phyloP scores from a whole-genome alignment of 2,329 filamentous ascomycete species.

The Dactylonectria estremocensis region DNA sequence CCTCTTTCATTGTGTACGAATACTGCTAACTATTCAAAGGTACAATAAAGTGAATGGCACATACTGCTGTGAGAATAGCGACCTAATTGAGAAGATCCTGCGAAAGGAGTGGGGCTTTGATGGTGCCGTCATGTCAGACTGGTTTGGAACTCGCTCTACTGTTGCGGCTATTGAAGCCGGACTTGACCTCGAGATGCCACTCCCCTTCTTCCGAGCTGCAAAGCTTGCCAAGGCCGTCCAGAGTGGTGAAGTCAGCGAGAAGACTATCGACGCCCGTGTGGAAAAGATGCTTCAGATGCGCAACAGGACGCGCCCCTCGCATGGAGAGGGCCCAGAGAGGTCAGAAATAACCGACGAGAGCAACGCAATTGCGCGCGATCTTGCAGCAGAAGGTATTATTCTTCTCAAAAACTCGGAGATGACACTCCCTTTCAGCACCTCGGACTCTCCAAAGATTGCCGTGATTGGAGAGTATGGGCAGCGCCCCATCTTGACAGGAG shows the following conservation, averaged over 20 bases:
- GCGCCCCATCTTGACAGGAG: constrained; percentile 30
- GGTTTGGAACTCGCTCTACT: constrained; percentile 38
- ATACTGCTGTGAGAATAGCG: constrained; percentile 25
- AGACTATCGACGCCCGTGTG: constrained; percentile 11
- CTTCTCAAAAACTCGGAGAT: constrained; percentile 34
- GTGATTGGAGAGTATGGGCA: constrained; percentile 33
- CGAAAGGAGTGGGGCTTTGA: constrained; percentile 35
- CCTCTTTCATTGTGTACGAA: too few relatives aligned
- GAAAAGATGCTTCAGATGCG: constrained; percentile 27
- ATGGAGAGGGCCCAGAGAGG: constrained; percentile 12
- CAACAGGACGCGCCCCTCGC: constrained; percentile 17
- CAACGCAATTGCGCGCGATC: constrained; percentile 26
- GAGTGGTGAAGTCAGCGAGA: not conserved
- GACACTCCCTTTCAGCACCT: constrained; percentile 16
- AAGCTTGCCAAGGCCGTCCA: constrained; percentile 26
- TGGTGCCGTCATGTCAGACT: constrained; percentile 39
- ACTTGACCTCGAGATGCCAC: constrained; percentile 37
- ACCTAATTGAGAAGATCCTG: constrained; percentile 11
- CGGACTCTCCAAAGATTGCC: constrained; percentile 14
- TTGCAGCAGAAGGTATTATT: constrained; percentile 28
- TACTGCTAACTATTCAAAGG: constrained; percentile 11
- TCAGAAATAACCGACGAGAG: constrained; percentile 34
- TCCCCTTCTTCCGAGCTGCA: constrained; percentile 31
- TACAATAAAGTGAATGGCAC: constrained; percentile 39
- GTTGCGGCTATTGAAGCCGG: constrained; percentile 26